Evolutionary conservation across 768 basidiomycete genomes (phyloP).

Genomic region (Pisolithus marmoratus): DNA sequence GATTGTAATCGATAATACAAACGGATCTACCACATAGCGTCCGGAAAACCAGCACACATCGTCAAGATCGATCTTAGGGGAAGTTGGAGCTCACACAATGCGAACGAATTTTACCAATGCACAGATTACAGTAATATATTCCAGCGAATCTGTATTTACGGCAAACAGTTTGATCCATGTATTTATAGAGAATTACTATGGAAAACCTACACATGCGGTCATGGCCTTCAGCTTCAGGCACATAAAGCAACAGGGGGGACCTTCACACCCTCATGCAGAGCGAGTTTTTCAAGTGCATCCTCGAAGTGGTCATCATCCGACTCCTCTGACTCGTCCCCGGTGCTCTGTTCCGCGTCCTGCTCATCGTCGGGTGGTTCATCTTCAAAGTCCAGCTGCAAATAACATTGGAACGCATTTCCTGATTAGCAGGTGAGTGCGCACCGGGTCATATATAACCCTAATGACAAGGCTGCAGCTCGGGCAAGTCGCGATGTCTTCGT

Average conservation of each 20-base stretch:
- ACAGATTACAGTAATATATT: too few relatives aligned
- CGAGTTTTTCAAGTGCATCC: slow-evolving; percentile 63
- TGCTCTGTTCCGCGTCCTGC: too few relatives aligned
- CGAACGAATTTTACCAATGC: too few relatives aligned
- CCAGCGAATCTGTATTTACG: too few relatives aligned
- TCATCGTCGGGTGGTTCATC: slow-evolving; percentile 57
- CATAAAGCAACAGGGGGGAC: slow-evolving; percentile 10
- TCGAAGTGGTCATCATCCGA: slow-evolving; percentile 47
- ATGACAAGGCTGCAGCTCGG: slow-evolving; percentile 94
- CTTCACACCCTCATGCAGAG: slow-evolving; percentile 13
- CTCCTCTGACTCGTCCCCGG: slow-evolving; percentile 28
- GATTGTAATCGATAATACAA: too few relatives aligned
- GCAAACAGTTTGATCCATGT: too few relatives aligned
- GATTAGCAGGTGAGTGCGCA: slow-evolving; percentile 37
- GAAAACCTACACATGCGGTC: too few relatives aligned
- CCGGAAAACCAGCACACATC: too few relatives aligned
- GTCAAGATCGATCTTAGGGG: too few relatives aligned
- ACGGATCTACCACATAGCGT: too few relatives aligned
- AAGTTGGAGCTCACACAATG: too few relatives aligned
- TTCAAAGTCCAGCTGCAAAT: slow-evolving; percentile 70
- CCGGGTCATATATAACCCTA: slow-evolving; percentile 90
- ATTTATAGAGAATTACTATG: too few relatives aligned
- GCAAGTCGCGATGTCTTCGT: slow-evolving; percentile 92
- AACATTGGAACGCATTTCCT: slow-evolving; percentile 5
- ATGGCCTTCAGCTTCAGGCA: slow-evolving; percentile 7